Base-by-base conservation (phyloP, 805 yeast species). In the Metschnikowia drakensbergensis region DNA sequence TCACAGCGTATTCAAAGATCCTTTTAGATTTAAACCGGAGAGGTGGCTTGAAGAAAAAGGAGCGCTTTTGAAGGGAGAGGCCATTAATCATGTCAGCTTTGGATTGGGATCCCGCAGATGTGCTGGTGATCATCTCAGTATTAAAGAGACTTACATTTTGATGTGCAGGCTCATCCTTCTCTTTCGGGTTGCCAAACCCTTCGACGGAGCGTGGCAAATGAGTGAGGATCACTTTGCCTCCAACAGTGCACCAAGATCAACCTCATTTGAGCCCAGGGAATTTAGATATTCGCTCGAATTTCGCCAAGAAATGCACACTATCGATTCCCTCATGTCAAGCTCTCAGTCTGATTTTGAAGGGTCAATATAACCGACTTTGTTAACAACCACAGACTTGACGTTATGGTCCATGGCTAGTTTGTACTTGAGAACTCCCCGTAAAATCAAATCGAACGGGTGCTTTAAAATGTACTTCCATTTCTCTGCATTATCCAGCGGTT, bases 371-470 rank as follows among this genome's bases (percentile, higher is more conserved):
- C 79, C 74, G 6, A 77, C 71, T 57, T 81, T 81, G 50, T 82
- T 83, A 7, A 87, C 81, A 2, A 83, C 80, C 3, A 84, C 76
- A 0, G 86, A 77, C 58, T 79, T 77, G 42, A 72, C 73, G 6
- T 75, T 71, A 42, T 61, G 59, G 33, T 65, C 59, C 53, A 91
- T 72, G 1, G 96, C 94, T 46, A 90, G 71, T 43, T 78, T 80
- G 65, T 92, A 92, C 59, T 80, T 82, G 62, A 92, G 75, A 23
- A 84, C 82, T 1, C 98, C 98, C 43, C 96, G 74, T 3, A 92
- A 75, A 22, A 89, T 86, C 55, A 92, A 70, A 51, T 89, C 96
- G 64, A 91, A 92, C 9, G 96, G 96, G 60, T 87, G 80, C 51
- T 81, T 79, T 8, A 85, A 81, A 9, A 92, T 80, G 9, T 73